These are phyloP conservation scores for Sporothrix brasiliensis DNA, from an alignment of 2,329 filamentous ascomycete species.

Conservation along the genomic window DNA sequence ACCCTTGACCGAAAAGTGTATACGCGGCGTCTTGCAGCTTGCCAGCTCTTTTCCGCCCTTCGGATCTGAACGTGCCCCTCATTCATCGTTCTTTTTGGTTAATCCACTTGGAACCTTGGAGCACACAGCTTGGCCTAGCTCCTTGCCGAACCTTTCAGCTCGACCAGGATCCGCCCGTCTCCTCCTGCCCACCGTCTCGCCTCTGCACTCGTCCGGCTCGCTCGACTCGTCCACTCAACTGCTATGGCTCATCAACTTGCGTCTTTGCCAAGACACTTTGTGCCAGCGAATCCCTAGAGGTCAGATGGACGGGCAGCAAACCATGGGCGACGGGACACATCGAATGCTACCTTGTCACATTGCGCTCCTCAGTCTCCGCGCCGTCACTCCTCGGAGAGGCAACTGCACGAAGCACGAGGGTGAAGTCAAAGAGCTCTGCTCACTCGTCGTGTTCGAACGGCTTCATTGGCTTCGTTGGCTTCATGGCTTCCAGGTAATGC, in stretches of 20 bases:
- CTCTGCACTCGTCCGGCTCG: background rate
- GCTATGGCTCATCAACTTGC: background rate
- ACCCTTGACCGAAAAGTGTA: conserved; percentile 1
- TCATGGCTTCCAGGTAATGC: background rate
- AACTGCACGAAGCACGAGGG: background rate
- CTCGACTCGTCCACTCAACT: background rate
- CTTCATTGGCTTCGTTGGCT: background rate
- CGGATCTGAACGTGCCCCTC: background rate
- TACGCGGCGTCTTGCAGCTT: conserved; percentile 24
- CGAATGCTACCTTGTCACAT: background rate
- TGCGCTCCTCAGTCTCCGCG: background rate
- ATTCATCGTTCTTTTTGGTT: background rate
- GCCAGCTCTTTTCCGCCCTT: conserved; percentile 7
- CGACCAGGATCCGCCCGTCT: conserved; percentile 4
- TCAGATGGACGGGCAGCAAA: background rate
- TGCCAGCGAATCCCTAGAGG: background rate
- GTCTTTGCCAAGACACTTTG: conserved; percentile 18
- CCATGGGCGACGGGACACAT: background rate
- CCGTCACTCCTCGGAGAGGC: background rate
- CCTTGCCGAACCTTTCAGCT: conserved; percentile 10
- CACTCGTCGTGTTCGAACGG: background rate
- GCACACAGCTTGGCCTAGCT: background rate
- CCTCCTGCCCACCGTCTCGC: background rate
- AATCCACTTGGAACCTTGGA: background rate
- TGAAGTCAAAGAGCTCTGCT: background rate